Evolutionary conservation across 192 early-diverging fungal species (phyloP).

Genomic region (Allomyces macrogynus): DNA sequence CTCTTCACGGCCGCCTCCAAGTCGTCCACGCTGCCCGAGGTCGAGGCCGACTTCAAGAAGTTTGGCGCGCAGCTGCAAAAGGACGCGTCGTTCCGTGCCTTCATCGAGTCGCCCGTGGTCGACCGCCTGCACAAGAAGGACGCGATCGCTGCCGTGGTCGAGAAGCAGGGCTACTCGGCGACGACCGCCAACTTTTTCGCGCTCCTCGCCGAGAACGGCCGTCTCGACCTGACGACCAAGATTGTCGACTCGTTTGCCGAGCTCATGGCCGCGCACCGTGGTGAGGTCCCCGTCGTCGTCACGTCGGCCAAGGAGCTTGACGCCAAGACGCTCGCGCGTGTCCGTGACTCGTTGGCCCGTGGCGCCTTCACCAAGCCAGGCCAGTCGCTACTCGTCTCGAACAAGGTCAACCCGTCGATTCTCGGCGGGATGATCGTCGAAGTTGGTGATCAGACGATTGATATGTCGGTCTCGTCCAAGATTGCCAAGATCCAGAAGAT

Average conservation of each 20-base stretch:
- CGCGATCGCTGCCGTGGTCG: slow-evolving; percentile 43
- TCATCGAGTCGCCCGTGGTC: slow-evolving; percentile 72
- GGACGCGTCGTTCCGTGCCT: slow-evolving; percentile 45
- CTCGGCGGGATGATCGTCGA: slow-evolving; percentile 92
- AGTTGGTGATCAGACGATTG: slow-evolving; percentile 94
- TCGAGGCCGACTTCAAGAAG: slow-evolving; percentile 63
- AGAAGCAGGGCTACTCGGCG: slow-evolving; percentile 46
- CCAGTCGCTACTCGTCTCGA: slow-evolving; percentile 66
- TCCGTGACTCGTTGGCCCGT: slow-evolving; percentile 63
- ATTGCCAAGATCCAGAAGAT: slow-evolving; percentile 91
- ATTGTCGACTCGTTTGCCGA: slow-evolving; percentile 57
- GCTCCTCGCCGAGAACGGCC: slow-evolving; percentile 82
- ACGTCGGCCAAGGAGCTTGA: slow-evolving; percentile 77
- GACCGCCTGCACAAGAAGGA: slow-evolving; percentile 57
- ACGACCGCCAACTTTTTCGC: slow-evolving; percentile 82
- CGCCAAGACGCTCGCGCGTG: slow-evolving; percentile 38
- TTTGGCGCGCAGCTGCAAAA: slow-evolving; percentile 45
- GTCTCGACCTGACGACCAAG: slow-evolving; percentile 61
- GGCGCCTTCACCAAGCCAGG: slow-evolving; percentile 51
- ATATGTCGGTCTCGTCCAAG: slow-evolving; percentile 86
- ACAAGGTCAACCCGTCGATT: slow-evolving; percentile 80
- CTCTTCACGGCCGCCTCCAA: slow-evolving; percentile 82
- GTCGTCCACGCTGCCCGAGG: slow-evolving; percentile 49
- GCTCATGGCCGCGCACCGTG: slow-evolving; percentile 75
- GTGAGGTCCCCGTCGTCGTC: slow-evolving; percentile 68